phyloP scores from a whole-genome alignment of 495 filamentous ascomycete species.

The Letharia lupina region DNA sequence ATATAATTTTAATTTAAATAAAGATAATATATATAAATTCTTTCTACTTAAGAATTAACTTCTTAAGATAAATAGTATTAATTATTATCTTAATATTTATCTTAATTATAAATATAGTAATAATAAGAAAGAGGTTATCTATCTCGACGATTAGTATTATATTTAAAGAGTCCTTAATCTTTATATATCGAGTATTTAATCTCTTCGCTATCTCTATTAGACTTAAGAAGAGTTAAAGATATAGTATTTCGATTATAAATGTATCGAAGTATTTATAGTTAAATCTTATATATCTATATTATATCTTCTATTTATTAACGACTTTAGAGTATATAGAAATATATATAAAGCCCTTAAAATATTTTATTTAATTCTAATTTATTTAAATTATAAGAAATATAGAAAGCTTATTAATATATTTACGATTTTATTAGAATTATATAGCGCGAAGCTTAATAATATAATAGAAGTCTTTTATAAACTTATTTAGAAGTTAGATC shows the following conservation, averaged over 20 bases:
- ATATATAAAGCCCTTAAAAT: conserved; percentile 13
- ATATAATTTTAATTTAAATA: neutral
- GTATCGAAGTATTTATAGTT: conserved; percentile 2
- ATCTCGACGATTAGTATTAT: neutral
- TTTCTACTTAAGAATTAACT: neutral
- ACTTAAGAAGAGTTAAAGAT: conserved; percentile 4
- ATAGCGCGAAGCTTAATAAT: conserved; percentile 14
- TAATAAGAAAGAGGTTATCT: neutral
- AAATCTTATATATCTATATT: neutral
- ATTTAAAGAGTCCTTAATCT: conserved; percentile 3
- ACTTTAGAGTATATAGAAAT: neutral
- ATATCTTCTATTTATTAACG: conserved; percentile 12
- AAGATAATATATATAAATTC: neutral
- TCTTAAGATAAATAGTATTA: conserved; percentile 3
- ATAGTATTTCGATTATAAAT: conserved; percentile 1
- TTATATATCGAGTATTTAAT: neutral
- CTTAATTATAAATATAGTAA: conserved; percentile 2
- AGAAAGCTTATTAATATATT: conserved; percentile 9
- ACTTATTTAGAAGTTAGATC: conserved; percentile 9
- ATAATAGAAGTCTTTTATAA: conserved; percentile 10
- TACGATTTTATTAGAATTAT: conserved; percentile 1
- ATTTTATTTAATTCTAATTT: neutral
- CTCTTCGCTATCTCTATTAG: neutral
- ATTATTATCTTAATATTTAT: conserved; percentile 8
- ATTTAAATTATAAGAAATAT: conserved; percentile 12